Percentiles rank a stretch among this genome's conserved stretches.
phyloP scores from a whole-genome alignment of 345 rosid genomes.

The Cardamine occulta region DNA sequence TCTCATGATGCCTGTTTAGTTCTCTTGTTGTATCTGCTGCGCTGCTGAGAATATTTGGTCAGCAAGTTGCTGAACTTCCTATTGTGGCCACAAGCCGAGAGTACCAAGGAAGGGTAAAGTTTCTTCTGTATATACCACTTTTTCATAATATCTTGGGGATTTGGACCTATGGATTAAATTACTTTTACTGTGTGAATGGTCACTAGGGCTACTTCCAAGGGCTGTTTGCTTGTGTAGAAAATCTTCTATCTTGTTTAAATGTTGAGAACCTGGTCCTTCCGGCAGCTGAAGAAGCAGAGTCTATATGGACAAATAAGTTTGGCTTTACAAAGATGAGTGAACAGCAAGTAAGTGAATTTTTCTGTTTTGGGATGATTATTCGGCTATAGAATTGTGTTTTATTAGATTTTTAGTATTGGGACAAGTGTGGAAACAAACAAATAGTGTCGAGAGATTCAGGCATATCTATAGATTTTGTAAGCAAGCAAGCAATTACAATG shows the following conservation, averaged over 20 bases:
- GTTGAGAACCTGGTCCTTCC: constrained; percentile 93
- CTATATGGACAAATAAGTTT: constrained; percentile 89
- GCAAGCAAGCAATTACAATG: constrained; percentile 1
- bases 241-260: constrained; percentile 65
- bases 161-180: neutral
- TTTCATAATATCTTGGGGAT: neutral
- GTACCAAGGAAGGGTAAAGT: constrained; percentile 86
- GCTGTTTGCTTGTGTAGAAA: constrained; percentile 82
- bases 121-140: neutral
- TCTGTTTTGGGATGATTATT: too few species aligned
- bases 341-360: constrained; percentile 59
- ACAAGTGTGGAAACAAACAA: too few species aligned
- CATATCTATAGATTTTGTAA: too few species aligned
- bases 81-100: constrained; percentile 89
- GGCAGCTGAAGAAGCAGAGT: constrained; percentile 95
- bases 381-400: too few species aligned
- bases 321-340: constrained; percentile 81
- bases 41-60: constrained; percentile 87
- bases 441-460: too few species aligned
- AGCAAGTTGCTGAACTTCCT: constrained; percentile 96
- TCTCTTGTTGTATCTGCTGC: constrained; percentile 92
- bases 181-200: neutral
- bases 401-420: too few species aligned
- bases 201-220: constrained; percentile 89
- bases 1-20: constrained; percentile 46